Percentiles rank a stretch among this genome's conserved stretches.
Evolutionary conservation across 805 yeast genomes (phyloP).

Genomic region (Yarrowia alimentaria): DNA sequence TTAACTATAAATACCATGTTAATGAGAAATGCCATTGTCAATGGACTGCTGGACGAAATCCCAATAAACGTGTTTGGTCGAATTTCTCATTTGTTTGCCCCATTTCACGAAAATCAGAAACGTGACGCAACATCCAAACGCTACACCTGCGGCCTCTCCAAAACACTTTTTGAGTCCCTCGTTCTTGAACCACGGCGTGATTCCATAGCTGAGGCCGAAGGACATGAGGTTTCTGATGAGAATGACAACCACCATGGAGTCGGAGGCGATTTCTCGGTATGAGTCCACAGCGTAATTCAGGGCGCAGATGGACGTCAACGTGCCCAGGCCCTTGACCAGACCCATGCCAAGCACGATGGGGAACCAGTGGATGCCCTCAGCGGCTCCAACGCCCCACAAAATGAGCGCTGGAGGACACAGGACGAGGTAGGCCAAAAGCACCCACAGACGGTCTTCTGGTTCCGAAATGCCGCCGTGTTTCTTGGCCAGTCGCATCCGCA

Average conservation of each 20-base stretch:
- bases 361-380: conserved; percentile 49
- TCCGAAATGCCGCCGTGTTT: conserved; percentile 46
- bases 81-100: conserved; percentile 43
- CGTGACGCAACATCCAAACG: conserved; percentile 15
- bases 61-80: conserved; percentile 8
- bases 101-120: conserved; percentile 32
- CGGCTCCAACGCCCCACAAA: conserved; percentile 56
- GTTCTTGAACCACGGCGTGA: conserved; percentile 50
- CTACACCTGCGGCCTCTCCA: conserved; percentile 21
- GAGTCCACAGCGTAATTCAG: conserved; percentile 50
- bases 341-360: conserved; percentile 49
- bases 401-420: conserved; percentile 48
- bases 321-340: conserved; percentile 45
- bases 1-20: too few relatives aligned
- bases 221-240: conserved; percentile 50
- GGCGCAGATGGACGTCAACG: conserved; percentile 46
- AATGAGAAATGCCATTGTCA: conserved; percentile 1
- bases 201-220: conserved; percentile 51
- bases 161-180: conserved; percentile 50
- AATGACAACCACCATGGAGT: conserved; percentile 50
- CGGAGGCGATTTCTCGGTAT: conserved; percentile 46
- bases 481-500: conserved; percentile 17
- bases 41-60: conserved; percentile 13
- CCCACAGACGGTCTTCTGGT: conserved; percentile 55
- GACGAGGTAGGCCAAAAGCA: conserved; percentile 43